A percentile compares a stretch with the other conserved stretches of the same genome.
Conservation (phyloP, 2,329 filamentous ascomycete species). For the Colletotrichum musicola region DNA sequence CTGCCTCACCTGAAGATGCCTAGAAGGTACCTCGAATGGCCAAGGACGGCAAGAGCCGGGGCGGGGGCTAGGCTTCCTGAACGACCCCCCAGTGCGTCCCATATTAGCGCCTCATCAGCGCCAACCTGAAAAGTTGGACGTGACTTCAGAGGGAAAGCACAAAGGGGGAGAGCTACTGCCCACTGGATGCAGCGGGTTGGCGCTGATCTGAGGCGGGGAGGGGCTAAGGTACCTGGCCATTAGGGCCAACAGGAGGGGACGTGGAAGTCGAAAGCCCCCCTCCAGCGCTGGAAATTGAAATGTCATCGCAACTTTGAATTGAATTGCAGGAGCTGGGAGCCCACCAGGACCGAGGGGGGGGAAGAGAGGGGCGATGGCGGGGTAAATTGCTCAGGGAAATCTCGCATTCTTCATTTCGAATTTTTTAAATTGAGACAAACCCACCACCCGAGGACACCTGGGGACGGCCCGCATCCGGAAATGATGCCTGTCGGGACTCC, state of each 20-base stretch:
- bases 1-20: background rate
- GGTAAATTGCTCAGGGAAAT: conserved; percentile 33
- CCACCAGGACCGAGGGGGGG: conserved; percentile 4
- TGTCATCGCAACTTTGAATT: conserved; percentile 24
- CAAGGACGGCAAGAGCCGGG: background rate
- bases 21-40: background rate
- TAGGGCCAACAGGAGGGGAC: conserved; percentile 3
- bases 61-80: conserved; percentile 1
- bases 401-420: background rate
- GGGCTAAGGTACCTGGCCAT: background rate
- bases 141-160: background rate
- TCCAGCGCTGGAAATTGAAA: conserved; percentile 24
- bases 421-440: conserved; percentile 34
- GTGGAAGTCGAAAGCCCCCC: background rate
- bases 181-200: conserved; percentile 15
- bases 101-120: conserved; percentile 32
- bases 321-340: conserved; percentile 17
- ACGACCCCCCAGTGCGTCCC: background rate
- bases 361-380: conserved; percentile 22
- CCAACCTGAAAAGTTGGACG: background rate
- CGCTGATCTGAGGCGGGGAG: conserved; percentile 11
- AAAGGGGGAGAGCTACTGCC: background rate
- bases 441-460: conserved; percentile 16
- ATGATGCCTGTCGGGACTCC: conserved; percentile 18
- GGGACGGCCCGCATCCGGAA: conserved; percentile 31